Base-by-base conservation (phyloP, 1,139 yeast genomes). In the Debaryomyces coudertii region DNA sequence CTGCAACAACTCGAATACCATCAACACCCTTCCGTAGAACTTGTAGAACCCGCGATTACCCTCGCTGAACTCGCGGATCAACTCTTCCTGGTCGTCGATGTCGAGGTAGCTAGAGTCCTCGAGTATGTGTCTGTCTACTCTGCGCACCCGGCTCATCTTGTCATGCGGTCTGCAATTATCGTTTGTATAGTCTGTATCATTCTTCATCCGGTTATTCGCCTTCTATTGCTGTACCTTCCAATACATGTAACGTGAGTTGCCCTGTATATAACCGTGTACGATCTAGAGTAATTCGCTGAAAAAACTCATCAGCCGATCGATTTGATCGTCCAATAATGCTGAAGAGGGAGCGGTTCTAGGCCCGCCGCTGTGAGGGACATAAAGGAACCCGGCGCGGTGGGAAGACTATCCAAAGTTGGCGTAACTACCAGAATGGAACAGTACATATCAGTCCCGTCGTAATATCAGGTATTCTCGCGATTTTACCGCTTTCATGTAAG, bases 81-180 rank as follows among this genome's bases (percentile, higher is more conserved):
- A 36, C 15, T 37, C 39, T 11, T 43, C 39, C 30, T 43, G 46
- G n/a, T 44, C 47, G 36, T 35, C 44, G n/a, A 24, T 39, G 24
- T 44, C 47, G 28, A 44, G 31, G 14, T 34, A 34, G 11, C 16
- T 29, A 40, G 20, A 38, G 4, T 35, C 40, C 5, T 44, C 36
- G 24, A 44, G 42, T 15, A 44, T 20, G n/a, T 40, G 36, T 22
- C 41, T 34, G 28, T 44, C 47, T 15, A 44, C 30, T 20, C 40
- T 44, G 4, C 44, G 31, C 7, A 33, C 44, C 22, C 41, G 31
- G 20, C 41, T 28, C 41, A 38, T 38, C 22, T 20, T 20, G 22
- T 20, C 22, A 20, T 20, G 22, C 22, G 22, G 15, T 11, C 7
- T 35, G 27, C 38, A 36, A 38, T 33, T 20, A 20, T 20, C 22